Evolutionary conservation across 768 basidiomycete genomes (phyloP), one percentile per base, ranked within the genome.

Genomic region (Phylloporus arenicola): DNA sequence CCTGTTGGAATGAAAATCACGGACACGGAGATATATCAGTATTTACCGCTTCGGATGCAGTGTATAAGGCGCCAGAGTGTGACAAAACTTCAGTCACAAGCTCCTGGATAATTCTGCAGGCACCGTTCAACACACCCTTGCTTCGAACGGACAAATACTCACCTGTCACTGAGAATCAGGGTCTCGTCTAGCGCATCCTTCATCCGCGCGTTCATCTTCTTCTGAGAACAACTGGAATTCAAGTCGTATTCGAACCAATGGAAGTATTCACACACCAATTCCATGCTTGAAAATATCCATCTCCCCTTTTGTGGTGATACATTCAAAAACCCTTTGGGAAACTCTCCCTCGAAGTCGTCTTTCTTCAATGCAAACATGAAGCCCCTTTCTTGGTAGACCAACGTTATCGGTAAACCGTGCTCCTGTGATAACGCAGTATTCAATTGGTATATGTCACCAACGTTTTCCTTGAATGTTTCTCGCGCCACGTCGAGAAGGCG

Each of bases 391-490:
- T 88, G 84, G 60, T 89, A 89, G 5, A 82, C 68, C 10, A 91
- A 68, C 7, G 76, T 72, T 19, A 92, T 61, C 0, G 87, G 85
- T 2, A 93, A 68, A 4, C 74, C 73, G 56, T 89, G 78, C 52
- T 79, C 71, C 52, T 87, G 80, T 0, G 81, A 72, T 13, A 92
- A 68, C 0, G 69, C 70, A 14, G 73, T 71, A 52, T 80, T 80
- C 31, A 92, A 71, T 47, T 83, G 76, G 54, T 83, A 83, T 47
- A 96, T 91, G 61, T 99, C 95, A 14, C 82, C 79, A 39, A 95
- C 77, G 57, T 95, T 95, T 66, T 99, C 94, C 58, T 86, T 90
- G 72, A 86, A 97, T 0, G 94, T 94, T 65, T 92, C 92, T 3
- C 96, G 80, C 2, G 95, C 96, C 7, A 98, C 92, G 56, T 98